phyloP scores from a whole-genome alignment of 495 filamentous ascomycete species.

The Aspergillus diversus region DNA sequence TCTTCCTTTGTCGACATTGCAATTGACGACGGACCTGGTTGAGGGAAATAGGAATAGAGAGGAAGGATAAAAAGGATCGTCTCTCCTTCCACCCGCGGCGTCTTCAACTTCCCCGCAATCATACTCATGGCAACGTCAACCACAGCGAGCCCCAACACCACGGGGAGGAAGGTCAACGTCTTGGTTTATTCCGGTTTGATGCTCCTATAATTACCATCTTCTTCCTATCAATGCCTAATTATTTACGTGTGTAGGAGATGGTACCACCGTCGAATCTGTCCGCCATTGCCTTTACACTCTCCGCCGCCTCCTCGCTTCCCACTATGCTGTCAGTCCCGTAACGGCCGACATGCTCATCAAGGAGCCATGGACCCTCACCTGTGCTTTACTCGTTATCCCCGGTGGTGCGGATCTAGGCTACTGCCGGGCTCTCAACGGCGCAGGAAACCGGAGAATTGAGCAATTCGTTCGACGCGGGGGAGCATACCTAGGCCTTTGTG shows the following conservation, averaged over 20 bases:
- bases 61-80: slow-evolving; percentile 3
- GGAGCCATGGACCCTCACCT: slow-evolving; percentile 88
- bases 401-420: slow-evolving; percentile 96
- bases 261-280: slow-evolving; percentile 84
- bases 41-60: slow-evolving; percentile 6
- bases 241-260: slow-evolving; percentile 61
- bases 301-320: slow-evolving; percentile 84
- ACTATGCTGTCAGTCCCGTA: slow-evolving; percentile 90
- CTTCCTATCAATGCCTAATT: not conserved
- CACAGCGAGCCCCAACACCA: slow-evolving; percentile 51
- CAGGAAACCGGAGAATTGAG: slow-evolving; percentile 80
- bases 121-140: slow-evolving; percentile 33
- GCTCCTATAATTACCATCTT: not conserved
- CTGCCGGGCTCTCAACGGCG: slow-evolving; percentile 83
- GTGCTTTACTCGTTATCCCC: slow-evolving; percentile 87
- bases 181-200: slow-evolving; percentile 80
- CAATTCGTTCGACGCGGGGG: slow-evolving; percentile 89
- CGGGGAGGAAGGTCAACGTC: slow-evolving; percentile 74
- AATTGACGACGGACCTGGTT: slow-evolving; percentile 10
- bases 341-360: slow-evolving; percentile 78
- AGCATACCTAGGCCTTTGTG: slow-evolving; percentile 86
- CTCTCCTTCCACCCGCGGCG: slow-evolving; percentile 5
- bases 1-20: slow-evolving; percentile 48
- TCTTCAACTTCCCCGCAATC: slow-evolving; percentile 26
- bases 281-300: slow-evolving; percentile 88